phyloP scores from a whole-genome alignment of 495 filamentous ascomycete genomes.

The Thermochaetoides thermophila region DNA sequence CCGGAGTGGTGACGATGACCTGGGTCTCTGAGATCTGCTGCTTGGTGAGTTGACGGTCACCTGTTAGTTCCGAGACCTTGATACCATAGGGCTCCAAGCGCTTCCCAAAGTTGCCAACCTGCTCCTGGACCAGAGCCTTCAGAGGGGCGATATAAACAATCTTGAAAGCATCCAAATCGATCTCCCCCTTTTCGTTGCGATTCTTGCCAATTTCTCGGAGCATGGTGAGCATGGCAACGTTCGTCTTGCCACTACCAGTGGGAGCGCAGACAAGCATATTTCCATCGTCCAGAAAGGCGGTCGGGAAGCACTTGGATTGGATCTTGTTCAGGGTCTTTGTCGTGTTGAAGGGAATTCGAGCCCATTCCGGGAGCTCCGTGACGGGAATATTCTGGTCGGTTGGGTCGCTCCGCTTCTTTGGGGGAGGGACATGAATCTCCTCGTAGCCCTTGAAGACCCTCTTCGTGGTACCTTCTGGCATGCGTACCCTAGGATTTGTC shows the following conservation, averaged over 20 bases:
- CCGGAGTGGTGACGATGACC: slow-evolving; percentile 95
- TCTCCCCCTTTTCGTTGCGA: slow-evolving; percentile 73
- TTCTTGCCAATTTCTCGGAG: slow-evolving; percentile 94
- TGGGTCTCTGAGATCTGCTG: slow-evolving; percentile 97
- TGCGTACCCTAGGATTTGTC: slow-evolving; percentile 88
- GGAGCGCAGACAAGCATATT: slow-evolving; percentile 97
- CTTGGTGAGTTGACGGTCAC: slow-evolving; percentile 96
- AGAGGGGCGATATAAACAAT: slow-evolving; percentile 89
- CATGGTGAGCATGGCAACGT: slow-evolving; percentile 95
- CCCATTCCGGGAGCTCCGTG: slow-evolving; percentile 84
- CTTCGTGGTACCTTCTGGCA: slow-evolving; percentile 93
- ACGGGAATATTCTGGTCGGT: slow-evolving; percentile 70
- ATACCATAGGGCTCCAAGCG: slow-evolving; percentile 84
- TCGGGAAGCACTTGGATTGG: slow-evolving; percentile 81
- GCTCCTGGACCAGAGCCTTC: slow-evolving; percentile 91
- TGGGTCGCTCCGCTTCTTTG: slow-evolving; percentile 66
- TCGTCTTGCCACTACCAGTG: slow-evolving; percentile 95
- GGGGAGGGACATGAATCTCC: slow-evolving; percentile 90
- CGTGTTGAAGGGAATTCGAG: slow-evolving; percentile 67
- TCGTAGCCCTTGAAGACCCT: slow-evolving; percentile 94
- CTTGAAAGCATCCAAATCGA: slow-evolving; percentile 92
- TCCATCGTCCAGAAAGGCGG: slow-evolving; percentile 85
- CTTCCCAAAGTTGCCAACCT: slow-evolving; percentile 92
- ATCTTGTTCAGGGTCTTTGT: slow-evolving; percentile 76
- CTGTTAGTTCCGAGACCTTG: slow-evolving; percentile 82